Evolutionary conservation across 176 grass and related monocot species (phyloP).

Genomic region (Poa annua): DNA sequence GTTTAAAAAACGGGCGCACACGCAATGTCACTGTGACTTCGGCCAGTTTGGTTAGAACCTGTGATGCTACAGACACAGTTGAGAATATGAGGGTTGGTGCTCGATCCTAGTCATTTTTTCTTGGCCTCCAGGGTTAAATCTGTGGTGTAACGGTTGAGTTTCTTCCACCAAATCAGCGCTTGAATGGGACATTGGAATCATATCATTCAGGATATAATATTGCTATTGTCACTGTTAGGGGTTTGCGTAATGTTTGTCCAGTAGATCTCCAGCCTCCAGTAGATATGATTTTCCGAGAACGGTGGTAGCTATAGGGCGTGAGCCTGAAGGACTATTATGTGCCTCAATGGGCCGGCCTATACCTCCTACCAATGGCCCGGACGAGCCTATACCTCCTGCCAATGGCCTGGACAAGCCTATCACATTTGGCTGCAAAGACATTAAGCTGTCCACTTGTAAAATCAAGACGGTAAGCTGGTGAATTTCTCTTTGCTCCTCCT

Average conservation of each 20-base stretch:
- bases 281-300: background rate
- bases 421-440: conserved; percentile 7
- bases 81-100: background rate
- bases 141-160: background rate
- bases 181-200: background rate
- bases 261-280: background rate
- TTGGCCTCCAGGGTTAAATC: background rate
- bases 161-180: background rate
- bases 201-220: background rate
- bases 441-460: conserved; percentile 9
- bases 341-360: background rate
- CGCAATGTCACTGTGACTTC: background rate
- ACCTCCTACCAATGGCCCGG: background rate
- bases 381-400: background rate
- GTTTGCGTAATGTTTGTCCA: background rate
- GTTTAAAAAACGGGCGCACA: background rate
- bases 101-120: background rate
- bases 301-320: conserved; percentile 4
- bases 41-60: conserved; percentile 3
- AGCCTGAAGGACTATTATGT: background rate
- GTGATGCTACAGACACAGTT: background rate
- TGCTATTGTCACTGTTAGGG: background rate
- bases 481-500: background rate
- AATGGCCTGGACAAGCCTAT: background rate
- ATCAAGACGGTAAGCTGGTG: background rate